Conservation (phyloP, 2,329 filamentous ascomycete genomes). For the Diaporthe batatas region DNA sequence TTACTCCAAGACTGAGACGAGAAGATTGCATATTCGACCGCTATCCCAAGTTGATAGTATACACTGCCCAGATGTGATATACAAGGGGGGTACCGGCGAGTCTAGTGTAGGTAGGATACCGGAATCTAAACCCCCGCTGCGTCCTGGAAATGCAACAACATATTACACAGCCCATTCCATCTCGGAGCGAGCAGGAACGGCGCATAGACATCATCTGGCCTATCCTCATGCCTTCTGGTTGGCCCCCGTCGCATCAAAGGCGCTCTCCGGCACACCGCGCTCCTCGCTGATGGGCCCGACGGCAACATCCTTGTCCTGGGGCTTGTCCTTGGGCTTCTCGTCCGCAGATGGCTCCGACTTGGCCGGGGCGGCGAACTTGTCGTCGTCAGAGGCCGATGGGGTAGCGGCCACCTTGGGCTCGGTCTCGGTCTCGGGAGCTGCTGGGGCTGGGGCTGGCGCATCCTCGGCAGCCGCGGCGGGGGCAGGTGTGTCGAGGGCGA, state of each 20-base stretch:
- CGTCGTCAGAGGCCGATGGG: background rate
- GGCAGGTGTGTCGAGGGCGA: constrained; percentile 19
- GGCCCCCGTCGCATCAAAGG: constrained; percentile 51
- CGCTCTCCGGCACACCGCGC: constrained; percentile 45
- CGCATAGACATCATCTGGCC: background rate
- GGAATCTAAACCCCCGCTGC: constrained; percentile 23
- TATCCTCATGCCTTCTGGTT: constrained; percentile 45
- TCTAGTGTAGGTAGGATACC: background rate
- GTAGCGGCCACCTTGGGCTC: constrained; percentile 23
- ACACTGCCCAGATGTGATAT: constrained; percentile 12
- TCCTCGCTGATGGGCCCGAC: constrained; percentile 36
- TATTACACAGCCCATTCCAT: constrained; percentile 45
- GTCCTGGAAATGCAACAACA: constrained; percentile 43
- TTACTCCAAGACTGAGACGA: background rate
- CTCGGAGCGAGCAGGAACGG: background rate
- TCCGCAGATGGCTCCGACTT: background rate
- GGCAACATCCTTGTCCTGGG: background rate
- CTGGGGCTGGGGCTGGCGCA: constrained; percentile 13
- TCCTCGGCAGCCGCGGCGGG: too few relatives aligned
- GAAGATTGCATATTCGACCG: constrained; percentile 4
- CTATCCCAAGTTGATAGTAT: constrained; percentile 11
- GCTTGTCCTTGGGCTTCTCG: background rate
- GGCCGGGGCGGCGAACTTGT: constrained; percentile 1
- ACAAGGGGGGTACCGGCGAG: background rate
- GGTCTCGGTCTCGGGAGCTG: background rate